A percentile compares a stretch with the other conserved stretches of the same genome.
Evolutionary conservation across 306 rosid genomes (phyloP).

Genomic region (Dryas octopetala): DNA sequence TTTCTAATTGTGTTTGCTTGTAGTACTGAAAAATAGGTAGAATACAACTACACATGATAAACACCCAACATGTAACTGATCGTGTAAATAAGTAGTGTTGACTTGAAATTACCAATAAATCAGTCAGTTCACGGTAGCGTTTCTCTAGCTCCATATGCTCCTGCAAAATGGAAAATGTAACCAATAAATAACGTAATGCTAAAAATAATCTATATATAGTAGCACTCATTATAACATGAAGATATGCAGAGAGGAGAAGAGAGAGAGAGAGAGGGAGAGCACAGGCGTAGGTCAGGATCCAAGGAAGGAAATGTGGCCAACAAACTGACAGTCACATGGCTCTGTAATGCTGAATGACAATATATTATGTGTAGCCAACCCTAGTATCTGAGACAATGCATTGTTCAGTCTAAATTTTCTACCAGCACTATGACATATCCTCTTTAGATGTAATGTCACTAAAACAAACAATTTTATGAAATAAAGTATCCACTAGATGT

Average conservation of each 20-base stretch:
- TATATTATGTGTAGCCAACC: neutral
- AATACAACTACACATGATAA: neutral
- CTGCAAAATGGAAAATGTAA: conserved; percentile 48
- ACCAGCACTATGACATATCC: neutral
- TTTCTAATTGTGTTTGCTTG: conserved; percentile 98
- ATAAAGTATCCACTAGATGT: neutral
- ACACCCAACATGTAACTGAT: neutral
- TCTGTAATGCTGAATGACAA: neutral
- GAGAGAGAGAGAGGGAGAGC: neutral
- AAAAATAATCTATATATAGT: conserved; percentile 4
- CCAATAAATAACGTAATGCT: conserved; percentile 24
- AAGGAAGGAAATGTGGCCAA: neutral
- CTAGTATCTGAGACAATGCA: neutral
- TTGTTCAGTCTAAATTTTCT: neutral
- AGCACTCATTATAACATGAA: neutral
- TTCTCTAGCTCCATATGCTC: conserved; percentile 97
- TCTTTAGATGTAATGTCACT: neutral
- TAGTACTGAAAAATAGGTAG: conserved; percentile 60
- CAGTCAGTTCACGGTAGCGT: conserved; percentile 96
- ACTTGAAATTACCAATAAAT: conserved; percentile 70
- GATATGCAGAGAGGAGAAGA: neutral
- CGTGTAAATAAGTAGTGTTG: conserved; percentile 10
- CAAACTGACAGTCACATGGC: neutral
- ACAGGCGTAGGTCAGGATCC: neutral
- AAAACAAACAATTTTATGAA: neutral